Evolutionary conservation across 2,329 filamentous ascomycete genomes (phyloP), one percentile per base, ranked within the genome.

Genomic region (Pseudogymnoascus sp.): DNA sequence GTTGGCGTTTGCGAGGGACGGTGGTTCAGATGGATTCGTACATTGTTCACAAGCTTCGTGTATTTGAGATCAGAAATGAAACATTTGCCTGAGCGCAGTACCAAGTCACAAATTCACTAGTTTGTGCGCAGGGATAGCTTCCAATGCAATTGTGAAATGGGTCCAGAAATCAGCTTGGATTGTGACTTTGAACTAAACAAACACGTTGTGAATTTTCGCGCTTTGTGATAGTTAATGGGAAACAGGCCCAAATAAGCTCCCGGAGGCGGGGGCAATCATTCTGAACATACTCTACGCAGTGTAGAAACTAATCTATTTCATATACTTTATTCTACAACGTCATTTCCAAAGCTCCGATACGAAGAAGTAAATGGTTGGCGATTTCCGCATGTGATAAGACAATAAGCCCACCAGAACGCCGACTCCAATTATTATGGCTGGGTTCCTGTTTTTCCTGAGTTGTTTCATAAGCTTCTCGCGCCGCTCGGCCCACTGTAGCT

Each of bases 401-500:
- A 89, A 67, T 25, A 86, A 74, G 29, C 85, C 89, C 55, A 93
- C 80, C 5, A 87, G 70, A 27, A 94, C 73, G 25, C 90, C 85
- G 60, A 86, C 73, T 29, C 83, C 87, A 55, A 86, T 75, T 27
- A 83, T 82, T 13, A 82, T 78, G 45, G 82, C 82, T 0, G 89
- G 85, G 64, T 82, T 79, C 60, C 88, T 81, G 74, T 94, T 88
- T 66, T 77, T 78, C 82, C 84, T 86, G 25, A 88, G 67, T 27
- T 79, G 73, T 55, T 76, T 76, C 29, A 80, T 66, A 9, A 81
- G 72, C 66, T 79, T 79, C 64, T 84, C 75, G 33, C 79, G 76
- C 36, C 76, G 74, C 70, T 95, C 87, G 59, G 83, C 79, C 73
- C 86, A 83, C 61, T 79, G 76, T n/a, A 97, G 76, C 69, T 96